These are phyloP conservation scores for Fusarium equiseti DNA, from an alignment of 2,329 filamentous ascomycete species.

Conservation along the genomic window DNA sequence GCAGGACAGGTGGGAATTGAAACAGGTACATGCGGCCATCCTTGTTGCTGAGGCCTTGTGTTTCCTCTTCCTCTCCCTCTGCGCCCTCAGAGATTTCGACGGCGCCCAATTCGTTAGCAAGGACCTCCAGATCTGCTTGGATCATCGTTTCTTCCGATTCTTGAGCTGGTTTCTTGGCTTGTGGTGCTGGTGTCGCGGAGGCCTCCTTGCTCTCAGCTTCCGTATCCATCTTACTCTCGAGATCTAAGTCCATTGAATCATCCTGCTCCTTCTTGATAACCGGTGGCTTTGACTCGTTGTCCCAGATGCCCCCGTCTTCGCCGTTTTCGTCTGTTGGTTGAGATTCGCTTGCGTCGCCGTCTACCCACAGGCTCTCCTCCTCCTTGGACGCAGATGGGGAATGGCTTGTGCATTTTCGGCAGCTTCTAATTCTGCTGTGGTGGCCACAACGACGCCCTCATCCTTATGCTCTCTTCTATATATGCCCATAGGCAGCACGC, in stretches of 20 bases:
- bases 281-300: conserved; percentile 53
- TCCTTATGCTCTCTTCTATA: conserved; percentile 67
- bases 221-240: conserved; percentile 42
- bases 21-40: conserved; percentile 73
- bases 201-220: conserved; percentile 43
- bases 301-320: conserved; percentile 59
- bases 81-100: conserved; percentile 48
- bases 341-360: conserved; percentile 50
- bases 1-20: conserved; percentile 72
- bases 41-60: conserved; percentile 52
- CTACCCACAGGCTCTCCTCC: conserved; percentile 62
- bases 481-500: conserved; percentile 67
- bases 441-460: conserved; percentile 65
- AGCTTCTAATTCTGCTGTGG: conserved; percentile 68
- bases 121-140: conserved; percentile 56
- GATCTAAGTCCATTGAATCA: conserved; percentile 57
- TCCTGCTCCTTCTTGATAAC: conserved; percentile 61
- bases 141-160: conserved; percentile 57
- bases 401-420: conserved; percentile 58
- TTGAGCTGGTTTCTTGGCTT: conserved; percentile 49
- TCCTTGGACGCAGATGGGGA: conserved; percentile 49
- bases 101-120: conserved; percentile 59
- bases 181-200: conserved; percentile 39
- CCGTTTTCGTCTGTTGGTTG: conserved; percentile 48
- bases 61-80: conserved; percentile 37